A percentile compares a stretch with the other conserved stretches of the same genome.
phyloP scores from a whole-genome alignment of 805 yeast species.

The Candida maesae region DNA sequence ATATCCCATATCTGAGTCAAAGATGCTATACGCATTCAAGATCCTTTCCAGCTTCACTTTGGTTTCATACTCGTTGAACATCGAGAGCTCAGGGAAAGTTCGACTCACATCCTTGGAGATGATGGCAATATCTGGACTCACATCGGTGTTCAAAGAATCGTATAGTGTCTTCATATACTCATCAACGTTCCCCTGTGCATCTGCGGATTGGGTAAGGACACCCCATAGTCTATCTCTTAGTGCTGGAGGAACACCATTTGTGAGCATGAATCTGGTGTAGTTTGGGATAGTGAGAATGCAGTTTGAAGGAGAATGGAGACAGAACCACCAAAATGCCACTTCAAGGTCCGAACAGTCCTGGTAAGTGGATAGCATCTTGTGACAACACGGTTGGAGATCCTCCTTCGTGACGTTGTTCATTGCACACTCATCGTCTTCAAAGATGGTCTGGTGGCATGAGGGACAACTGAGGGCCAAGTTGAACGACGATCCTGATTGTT shows the following conservation, averaged over 20 bases:
- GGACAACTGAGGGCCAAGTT: constrained; percentile 25
- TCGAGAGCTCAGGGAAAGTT: constrained; percentile 52
- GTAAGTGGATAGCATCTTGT: constrained; percentile 9
- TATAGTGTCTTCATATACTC: constrained; percentile 32
- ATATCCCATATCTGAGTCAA: constrained; percentile 62
- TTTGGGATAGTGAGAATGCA: constrained; percentile 45
- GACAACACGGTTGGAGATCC: constrained; percentile 22
- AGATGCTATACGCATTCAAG: constrained; percentile 58
- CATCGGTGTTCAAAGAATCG: constrained; percentile 36
- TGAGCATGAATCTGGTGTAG: constrained; percentile 41
- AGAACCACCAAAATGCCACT: constrained; percentile 40
- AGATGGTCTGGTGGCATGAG: constrained; percentile 25
- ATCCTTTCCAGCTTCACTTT: constrained; percentile 46
- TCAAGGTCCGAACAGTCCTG: constrained; percentile 28
- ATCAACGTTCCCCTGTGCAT: constrained; percentile 18
- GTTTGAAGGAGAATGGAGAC: constrained; percentile 40
- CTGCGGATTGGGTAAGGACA: constrained; percentile 22
- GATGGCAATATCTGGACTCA: constrained; percentile 39
- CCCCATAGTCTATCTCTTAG: constrained; percentile 45
- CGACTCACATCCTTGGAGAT: constrained; percentile 57
- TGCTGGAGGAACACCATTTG: constrained; percentile 40
- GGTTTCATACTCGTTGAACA: constrained; percentile 41
- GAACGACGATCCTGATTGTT: constrained; percentile 23
- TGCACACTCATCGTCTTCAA: constrained; percentile 25
- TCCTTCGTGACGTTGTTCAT: constrained; percentile 8